Conservation (phyloP, 1,284 basidiomycete genomes). For the Microbotryomycetes sp. region DNA sequence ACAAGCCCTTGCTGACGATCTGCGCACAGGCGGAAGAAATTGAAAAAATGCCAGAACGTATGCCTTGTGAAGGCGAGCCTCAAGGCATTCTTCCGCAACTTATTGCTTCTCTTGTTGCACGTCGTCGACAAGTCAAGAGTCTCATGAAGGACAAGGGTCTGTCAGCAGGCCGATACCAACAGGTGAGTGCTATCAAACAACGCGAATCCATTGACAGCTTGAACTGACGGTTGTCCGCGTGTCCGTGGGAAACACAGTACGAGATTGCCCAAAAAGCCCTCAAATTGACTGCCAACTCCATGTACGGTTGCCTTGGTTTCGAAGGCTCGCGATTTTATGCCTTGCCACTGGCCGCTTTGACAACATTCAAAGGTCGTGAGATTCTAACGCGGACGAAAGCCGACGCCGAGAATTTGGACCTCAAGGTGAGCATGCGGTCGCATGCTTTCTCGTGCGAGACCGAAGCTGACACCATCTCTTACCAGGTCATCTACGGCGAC, state of each 20-base stretch:
- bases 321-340: constrained; percentile 96
- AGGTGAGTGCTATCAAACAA: constrained; percentile 53
- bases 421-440: constrained; percentile 59
- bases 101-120: constrained; percentile 87
- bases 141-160: constrained; percentile 88
- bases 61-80: constrained; percentile 56
- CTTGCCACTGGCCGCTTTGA: constrained; percentile 89
- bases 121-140: constrained; percentile 83
- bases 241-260: constrained; percentile 51
- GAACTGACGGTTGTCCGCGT: background rate
- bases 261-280: constrained; percentile 97
- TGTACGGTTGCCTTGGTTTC: constrained; percentile 99
- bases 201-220: constrained; percentile 2
- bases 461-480: background rate
- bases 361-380: constrained; percentile 96
- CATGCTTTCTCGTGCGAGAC: background rate
- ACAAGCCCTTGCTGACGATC: constrained; percentile 4
- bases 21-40: constrained; percentile 58
- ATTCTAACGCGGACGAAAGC: constrained; percentile 91
- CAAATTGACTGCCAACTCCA: constrained; percentile 98
- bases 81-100: constrained; percentile 91
- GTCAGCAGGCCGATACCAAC: constrained; percentile 68
- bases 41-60: constrained; percentile 84
- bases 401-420: constrained; percentile 77
- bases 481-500: constrained; percentile 93